Conservation (phyloP, 768 basidiomycete species). For the Termitomyces sp. region DNA sequence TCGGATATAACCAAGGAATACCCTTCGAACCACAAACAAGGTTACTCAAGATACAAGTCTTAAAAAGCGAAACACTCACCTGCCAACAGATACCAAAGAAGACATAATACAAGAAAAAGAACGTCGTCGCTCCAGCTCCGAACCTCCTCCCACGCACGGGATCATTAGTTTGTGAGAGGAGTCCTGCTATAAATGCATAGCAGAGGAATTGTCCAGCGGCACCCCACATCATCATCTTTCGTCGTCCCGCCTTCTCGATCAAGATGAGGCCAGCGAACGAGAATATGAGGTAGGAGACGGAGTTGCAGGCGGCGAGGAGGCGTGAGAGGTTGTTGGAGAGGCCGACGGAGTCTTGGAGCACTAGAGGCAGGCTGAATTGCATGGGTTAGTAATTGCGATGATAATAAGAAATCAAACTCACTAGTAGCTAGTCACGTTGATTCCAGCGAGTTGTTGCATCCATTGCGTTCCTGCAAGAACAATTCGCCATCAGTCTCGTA, state of each 20-base stretch:
- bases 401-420: constrained; percentile 17
- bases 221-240: constrained; percentile 54
- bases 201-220: constrained; percentile 49
- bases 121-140: constrained; percentile 44
- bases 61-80: constrained; percentile 25
- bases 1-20: constrained; percentile 50
- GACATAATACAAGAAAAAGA: constrained; percentile 51
- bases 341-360: constrained; percentile 50
- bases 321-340: constrained; percentile 48
- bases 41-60: background rate
- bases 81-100: constrained; percentile 56
- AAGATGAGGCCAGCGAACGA: constrained; percentile 44
- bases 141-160: constrained; percentile 31
- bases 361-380: constrained; percentile 32
- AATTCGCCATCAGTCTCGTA: background rate
- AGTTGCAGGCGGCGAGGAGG: constrained; percentile 51
- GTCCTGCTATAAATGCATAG: constrained; percentile 42
- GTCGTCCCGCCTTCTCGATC: constrained; percentile 47
- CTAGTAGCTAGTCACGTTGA: constrained; percentile 56
- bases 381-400: background rate
- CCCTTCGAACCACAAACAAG: constrained; percentile 27
- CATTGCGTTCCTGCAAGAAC: constrained; percentile 40
- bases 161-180: constrained; percentile 37
- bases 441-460: constrained; percentile 53
- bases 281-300: constrained; percentile 48